Evolutionary conservation across 2,329 filamentous ascomycete genomes (phyloP).

Genomic region (Zasmidium citrigriseum): DNA sequence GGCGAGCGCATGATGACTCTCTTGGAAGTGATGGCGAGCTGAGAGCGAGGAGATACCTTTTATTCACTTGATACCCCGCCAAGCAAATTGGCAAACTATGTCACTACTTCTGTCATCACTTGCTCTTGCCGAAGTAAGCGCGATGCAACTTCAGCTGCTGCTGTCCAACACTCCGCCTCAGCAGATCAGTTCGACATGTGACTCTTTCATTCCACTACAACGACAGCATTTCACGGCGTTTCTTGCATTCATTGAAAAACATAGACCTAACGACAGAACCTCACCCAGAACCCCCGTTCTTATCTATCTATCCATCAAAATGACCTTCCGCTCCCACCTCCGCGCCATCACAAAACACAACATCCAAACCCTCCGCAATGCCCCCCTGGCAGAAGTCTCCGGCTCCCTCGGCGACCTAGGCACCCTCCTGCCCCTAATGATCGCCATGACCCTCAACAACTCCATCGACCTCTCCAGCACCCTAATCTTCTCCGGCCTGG

Average conservation of each 20-base stretch:
- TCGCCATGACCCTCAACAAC: constrained; percentile 74
- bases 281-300: too few relatives aligned
- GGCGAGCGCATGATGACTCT: constrained; percentile 30
- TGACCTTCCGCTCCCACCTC: constrained; percentile 24
- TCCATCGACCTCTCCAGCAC: constrained; percentile 83
- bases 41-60: neutral
- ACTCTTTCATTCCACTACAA: neutral
- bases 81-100: too few relatives aligned
- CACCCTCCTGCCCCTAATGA: constrained; percentile 84
- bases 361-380: constrained; percentile 54
- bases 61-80: too few relatives aligned
- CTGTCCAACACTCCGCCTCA: constrained; percentile 6
- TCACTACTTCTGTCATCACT: neutral
- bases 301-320: constrained; percentile 9
- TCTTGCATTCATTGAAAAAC: neutral
- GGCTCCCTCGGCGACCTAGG: constrained; percentile 87
- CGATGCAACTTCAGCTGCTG: neutral
- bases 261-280: neutral
- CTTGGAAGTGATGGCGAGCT: constrained; percentile 8
- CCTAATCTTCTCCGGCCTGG: constrained; percentile 82
- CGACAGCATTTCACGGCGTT: constrained; percentile 1
- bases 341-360: constrained; percentile 48
- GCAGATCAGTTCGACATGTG: constrained; percentile 1
- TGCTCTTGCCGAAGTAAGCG: neutral
- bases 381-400: constrained; percentile 75